Percentiles rank a stretch among this genome's conserved stretches.
Conservation (phyloP, 2,329 filamentous ascomycete genomes). For the Neonectria hederae region DNA sequence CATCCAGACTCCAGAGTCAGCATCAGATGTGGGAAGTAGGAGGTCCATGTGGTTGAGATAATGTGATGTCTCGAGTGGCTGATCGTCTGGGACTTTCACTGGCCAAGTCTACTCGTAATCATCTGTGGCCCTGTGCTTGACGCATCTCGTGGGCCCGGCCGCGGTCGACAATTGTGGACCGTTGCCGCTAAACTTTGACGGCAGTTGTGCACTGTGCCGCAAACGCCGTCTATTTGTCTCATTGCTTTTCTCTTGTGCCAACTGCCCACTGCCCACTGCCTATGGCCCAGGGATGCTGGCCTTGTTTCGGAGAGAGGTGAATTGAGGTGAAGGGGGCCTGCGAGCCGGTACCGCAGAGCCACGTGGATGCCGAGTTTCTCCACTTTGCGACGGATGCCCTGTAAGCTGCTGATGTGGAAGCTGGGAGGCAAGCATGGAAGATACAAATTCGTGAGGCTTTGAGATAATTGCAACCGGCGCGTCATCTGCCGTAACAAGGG, state of each 20-base stretch:
- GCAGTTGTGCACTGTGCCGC: slow-evolving; percentile 21
- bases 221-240: slow-evolving; percentile 16
- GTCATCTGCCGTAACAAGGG: not conserved
- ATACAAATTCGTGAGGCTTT: not conserved
- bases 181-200: not conserved
- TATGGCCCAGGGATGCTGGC: slow-evolving; percentile 7
- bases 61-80: not conserved
- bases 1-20: not conserved
- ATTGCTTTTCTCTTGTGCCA: not conserved
- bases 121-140: not conserved
- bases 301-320: slow-evolving; percentile 7
- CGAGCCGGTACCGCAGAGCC: slow-evolving; percentile 3
- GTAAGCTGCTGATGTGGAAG: too few species aligned
- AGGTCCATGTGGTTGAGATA: not conserved
- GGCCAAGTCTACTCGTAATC: not conserved
- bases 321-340: not conserved
- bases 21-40: not conserved
- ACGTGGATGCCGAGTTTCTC: slow-evolving; percentile 14
- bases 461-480: not conserved
- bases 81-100: not conserved
- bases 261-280: too few species aligned
- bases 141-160: slow-evolving; percentile 1
- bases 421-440: not conserved
- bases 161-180: slow-evolving; percentile 3
- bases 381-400: not conserved